Evolutionary conservation across 768 basidiomycete genomes (phyloP).

Genomic region (Polyporus arcularius): DNA sequence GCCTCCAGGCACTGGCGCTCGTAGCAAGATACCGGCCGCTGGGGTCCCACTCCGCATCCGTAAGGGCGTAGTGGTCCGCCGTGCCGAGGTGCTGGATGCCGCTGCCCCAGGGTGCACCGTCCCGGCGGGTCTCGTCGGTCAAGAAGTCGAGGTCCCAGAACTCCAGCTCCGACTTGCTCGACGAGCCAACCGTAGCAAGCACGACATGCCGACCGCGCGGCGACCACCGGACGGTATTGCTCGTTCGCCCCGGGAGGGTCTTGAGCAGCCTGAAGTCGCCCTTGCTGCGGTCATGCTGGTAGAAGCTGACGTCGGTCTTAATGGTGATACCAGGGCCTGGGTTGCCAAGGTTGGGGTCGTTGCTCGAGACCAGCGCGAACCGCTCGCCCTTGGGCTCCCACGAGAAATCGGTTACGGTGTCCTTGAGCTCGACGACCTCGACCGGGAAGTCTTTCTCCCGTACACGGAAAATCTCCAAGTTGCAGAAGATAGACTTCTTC

Average conservation of each 20-base stretch:
- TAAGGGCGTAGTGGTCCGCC: slow-evolving; percentile 95
- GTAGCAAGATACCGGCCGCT: slow-evolving; percentile 92
- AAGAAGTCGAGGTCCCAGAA: slow-evolving; percentile 99
- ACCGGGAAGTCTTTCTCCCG: slow-evolving; percentile 98
- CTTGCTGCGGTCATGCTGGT: slow-evolving; percentile 88
- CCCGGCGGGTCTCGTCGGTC: slow-evolving; percentile 55
- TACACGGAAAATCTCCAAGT: slow-evolving; percentile 95
- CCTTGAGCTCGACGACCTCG: slow-evolving; percentile 96
- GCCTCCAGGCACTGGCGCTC: slow-evolving; percentile 93
- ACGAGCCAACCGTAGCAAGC: slow-evolving; percentile 93
- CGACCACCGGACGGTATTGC: slow-evolving; percentile 96
- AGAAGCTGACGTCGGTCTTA: slow-evolving; percentile 96
- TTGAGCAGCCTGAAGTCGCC: slow-evolving; percentile 92
- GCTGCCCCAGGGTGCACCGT: slow-evolving; percentile 66
- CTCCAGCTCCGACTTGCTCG: slow-evolving; percentile 94
- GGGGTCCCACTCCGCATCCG: slow-evolving; percentile 98
- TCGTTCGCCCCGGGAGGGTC: slow-evolving; percentile 77
- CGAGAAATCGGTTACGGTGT: slow-evolving; percentile 93
- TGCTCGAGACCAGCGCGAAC: slow-evolving; percentile 93
- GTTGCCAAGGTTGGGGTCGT: slow-evolving; percentile 90
- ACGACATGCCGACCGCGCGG: slow-evolving; percentile 95
- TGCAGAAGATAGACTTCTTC: slow-evolving; percentile 97
- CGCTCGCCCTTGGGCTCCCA: slow-evolving; percentile 99
- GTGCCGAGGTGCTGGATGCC: slow-evolving; percentile 84
- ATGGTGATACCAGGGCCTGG: slow-evolving; percentile 89